phyloP scores from a whole-genome alignment of 179 eudicot species.

The Actinidia chinensis region DNA sequence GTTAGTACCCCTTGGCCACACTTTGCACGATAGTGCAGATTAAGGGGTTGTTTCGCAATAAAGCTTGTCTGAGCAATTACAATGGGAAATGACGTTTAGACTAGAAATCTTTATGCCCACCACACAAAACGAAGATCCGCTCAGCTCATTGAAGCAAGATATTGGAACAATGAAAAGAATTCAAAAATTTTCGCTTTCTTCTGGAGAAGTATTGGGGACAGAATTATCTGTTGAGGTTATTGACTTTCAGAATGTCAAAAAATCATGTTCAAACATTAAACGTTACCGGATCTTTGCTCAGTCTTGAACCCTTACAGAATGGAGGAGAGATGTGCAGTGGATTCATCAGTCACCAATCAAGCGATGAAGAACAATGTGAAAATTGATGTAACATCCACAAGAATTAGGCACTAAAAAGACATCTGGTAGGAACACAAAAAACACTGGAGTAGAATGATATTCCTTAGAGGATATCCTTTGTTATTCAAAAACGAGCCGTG shows the following conservation, averaged over 20 bases:
- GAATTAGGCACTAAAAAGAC: background rate
- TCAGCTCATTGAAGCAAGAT: background rate
- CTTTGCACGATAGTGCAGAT: background rate
- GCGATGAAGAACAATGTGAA: background rate
- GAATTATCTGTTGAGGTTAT: background rate
- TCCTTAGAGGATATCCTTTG: background rate
- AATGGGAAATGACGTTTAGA: background rate
- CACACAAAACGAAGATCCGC: background rate
- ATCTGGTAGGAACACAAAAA: background rate
- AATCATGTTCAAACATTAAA: background rate
- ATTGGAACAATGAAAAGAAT: background rate
- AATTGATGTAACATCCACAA: background rate
- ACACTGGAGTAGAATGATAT: background rate
- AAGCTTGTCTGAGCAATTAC: constrained; percentile 1
- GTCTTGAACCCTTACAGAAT: background rate
- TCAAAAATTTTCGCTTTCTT: constrained; percentile 5
- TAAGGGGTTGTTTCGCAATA: constrained; percentile 16
- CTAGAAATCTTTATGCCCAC: constrained; percentile 7
- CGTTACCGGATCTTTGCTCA: background rate
- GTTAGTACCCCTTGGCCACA: constrained; percentile 17
- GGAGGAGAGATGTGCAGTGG: background rate
- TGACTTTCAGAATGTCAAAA: background rate
- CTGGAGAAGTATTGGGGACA: constrained; percentile 18
- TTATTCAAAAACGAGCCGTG: no score
- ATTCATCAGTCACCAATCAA: background rate